Evolutionary conservation across 2,329 filamentous ascomycete species (phyloP), one percentile per base, ranked within the genome.

Genomic region (Xylogone sp.): DNA sequence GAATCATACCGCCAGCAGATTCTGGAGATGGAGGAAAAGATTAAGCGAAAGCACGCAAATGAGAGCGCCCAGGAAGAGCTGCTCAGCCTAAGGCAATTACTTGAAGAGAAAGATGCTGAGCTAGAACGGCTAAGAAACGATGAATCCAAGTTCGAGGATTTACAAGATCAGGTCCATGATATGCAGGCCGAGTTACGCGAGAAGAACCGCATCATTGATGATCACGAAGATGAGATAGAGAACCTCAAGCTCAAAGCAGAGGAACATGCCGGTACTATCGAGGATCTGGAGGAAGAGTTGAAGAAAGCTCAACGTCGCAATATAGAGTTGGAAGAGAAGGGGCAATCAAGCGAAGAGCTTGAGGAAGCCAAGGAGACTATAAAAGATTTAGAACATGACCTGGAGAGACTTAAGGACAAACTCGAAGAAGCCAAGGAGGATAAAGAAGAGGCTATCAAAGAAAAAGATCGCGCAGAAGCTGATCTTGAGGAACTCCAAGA

Each of bases 1-100:
- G 92, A 96, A 65, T 79, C 79, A 53, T 96, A 95, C 67, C 83
- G 87, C 49, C 78, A 87, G 61, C 89, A 96, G 66, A 83, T 97
- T 58, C 73, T 86, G 51, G 89, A 95, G 56, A 82, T 96, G 54
- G 88, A 92, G 56, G 88, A 95, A 54, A 88, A 87, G 62, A 79
- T 90, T 49, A 90, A 90, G 69, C 82, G 82, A 62, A 87, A 87
- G 62, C 84, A 90, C 56, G 81, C 81, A 10, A 85, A 91, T 61
- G 84, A 90, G 57, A 82, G 77, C 53, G 79, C 90, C 59, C 83
- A 82, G 47, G 74, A 72, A 21, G 83, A 85, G 62, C 65, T 83
- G 39, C 78, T 84, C 29, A 74, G 74, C 44, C 67, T 91, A 24
- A 79, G 79, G 19, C 75, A 75, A 50, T 68, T 71, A 24, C 63